These are phyloP conservation scores for Fistulifera pelliculosa DNA, from an alignment of 108 stramenopile genomes.

Conservation along the genomic window DNA sequence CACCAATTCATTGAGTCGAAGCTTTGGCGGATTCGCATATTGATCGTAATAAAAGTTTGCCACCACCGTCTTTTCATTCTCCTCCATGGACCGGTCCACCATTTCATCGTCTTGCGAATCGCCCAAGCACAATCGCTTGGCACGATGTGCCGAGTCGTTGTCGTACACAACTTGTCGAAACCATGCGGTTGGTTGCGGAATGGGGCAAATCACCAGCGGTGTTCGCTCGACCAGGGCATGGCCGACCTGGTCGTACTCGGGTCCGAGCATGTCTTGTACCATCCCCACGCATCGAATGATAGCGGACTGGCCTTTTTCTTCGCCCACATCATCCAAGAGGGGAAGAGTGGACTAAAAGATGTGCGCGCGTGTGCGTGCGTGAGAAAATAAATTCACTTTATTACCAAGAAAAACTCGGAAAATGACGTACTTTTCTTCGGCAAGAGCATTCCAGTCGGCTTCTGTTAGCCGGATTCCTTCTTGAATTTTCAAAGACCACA, in stretches of 20 bases:
- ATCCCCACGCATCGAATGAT: slow-evolving; percentile 18
- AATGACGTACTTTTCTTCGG: neutral
- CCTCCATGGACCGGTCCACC: too few species aligned
- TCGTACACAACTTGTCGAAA: slow-evolving; percentile 1
- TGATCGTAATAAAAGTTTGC: slow-evolving; percentile 52
- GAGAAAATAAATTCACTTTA: neutral
- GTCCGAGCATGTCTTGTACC: slow-evolving; percentile 54
- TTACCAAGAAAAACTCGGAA: neutral
- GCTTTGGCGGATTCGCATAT: neutral
- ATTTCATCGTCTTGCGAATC: too few species aligned
- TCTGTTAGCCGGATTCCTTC: neutral
- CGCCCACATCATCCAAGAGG: neutral
- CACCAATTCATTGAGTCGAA: slow-evolving; percentile 44
- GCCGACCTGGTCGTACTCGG: slow-evolving; percentile 27
- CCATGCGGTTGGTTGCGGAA: slow-evolving; percentile 29
- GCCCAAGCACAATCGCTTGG: neutral
- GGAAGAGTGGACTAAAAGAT: neutral
- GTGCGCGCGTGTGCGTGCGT: neutral
- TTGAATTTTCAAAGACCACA: neutral
- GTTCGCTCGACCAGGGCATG: slow-evolving; percentile 22
- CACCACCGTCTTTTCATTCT: slow-evolving; percentile 4
- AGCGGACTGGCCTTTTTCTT: neutral
- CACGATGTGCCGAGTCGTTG: neutral
- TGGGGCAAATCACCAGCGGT: slow-evolving; percentile 30
- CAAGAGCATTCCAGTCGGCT: neutral